These are phyloP conservation scores for Solanum habrochaites DNA, from an alignment of 257 asterid genomes.

Conservation along the genomic window DNA sequence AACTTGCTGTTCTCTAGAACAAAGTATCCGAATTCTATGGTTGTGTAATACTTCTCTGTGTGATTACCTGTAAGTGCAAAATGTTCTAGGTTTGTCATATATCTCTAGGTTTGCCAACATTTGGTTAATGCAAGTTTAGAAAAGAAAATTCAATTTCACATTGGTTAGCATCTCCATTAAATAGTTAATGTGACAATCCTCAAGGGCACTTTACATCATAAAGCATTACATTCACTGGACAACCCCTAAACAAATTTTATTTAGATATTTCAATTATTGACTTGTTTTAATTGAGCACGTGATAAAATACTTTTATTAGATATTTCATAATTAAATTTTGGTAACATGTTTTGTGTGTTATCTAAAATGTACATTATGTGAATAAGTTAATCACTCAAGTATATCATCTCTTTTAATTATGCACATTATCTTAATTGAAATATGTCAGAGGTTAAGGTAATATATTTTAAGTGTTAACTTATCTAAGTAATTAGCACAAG, in stretches of 20 bases:
- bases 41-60: not conserved
- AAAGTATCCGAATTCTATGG: not conserved
- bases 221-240: not conserved
- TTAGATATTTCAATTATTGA: not conserved
- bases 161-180: not conserved
- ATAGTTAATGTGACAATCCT: not conserved
- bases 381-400: not conserved
- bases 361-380: not conserved
- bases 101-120: not conserved
- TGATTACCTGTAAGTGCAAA: not conserved
- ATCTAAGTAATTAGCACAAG: too few species aligned
- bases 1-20: not conserved
- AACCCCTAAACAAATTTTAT: rapidly evolving
- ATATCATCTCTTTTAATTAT: too few species aligned
- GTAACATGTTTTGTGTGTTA: not conserved
- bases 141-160: not conserved
- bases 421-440: not conserved
- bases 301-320: too few species aligned
- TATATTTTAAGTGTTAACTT: not conserved
- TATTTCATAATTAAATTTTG: too few species aligned
- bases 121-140: not conserved
- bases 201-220: not conserved
- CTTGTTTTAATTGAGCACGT: too few species aligned
- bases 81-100: not conserved
- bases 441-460: not conserved